phyloP scores from a whole-genome alignment of 345 rosid genomes.

The Camelina laxa region DNA sequence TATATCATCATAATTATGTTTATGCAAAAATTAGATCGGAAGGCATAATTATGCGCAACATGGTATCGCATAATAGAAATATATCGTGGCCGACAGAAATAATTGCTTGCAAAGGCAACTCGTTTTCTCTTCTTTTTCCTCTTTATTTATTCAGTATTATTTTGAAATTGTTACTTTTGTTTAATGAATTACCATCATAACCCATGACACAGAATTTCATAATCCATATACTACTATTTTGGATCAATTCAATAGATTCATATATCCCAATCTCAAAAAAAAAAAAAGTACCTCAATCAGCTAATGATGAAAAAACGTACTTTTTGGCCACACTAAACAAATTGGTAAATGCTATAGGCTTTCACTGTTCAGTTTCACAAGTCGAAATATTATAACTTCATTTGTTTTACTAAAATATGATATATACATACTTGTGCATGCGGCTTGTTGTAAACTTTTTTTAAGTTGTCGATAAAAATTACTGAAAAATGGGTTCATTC shows the following conservation, averaged over 20 bases:
- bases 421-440: conserved; percentile 8
- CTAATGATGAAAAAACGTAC: background rate
- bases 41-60: conserved; percentile 25
- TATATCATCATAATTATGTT: background rate
- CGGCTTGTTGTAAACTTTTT: background rate
- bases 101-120: conserved; percentile 36
- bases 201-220: background rate
- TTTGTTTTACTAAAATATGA: conserved; percentile 2
- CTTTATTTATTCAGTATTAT: conserved; percentile 16
- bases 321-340: conserved; percentile 12
- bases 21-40: conserved; percentile 26
- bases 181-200: conserved; percentile 19
- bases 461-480: background rate
- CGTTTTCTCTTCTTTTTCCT: conserved; percentile 28
- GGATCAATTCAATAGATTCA: background rate
- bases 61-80: conserved; percentile 20
- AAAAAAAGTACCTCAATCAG: background rate
- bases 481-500: background rate
- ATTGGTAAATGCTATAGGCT: background rate
- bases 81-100: conserved; percentile 44
- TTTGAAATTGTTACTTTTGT: background rate
- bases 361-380: conserved; percentile 6
- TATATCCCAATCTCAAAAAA: conserved; percentile 1
- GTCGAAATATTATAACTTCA: background rate
- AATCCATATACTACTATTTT: background rate